Conservation (phyloP, 345 rosid genomes). For the Turritis glabra region DNA sequence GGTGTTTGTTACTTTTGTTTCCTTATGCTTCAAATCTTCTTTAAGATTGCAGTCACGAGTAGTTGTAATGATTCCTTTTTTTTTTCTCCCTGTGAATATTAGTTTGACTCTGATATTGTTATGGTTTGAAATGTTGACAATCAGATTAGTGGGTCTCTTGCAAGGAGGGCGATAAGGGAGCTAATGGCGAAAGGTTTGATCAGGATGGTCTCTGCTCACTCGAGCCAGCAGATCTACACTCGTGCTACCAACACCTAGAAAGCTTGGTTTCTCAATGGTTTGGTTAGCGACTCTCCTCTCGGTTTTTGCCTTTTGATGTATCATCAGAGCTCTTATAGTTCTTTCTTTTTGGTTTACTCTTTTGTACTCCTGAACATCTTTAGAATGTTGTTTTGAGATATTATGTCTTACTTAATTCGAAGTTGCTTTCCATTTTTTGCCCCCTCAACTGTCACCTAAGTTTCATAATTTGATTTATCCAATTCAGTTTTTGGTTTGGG, state of each 20-base stretch:
- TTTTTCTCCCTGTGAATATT: not conserved
- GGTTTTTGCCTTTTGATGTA: slow-evolving; percentile 22
- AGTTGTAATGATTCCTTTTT: too few species aligned
- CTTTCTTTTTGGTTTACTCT: not conserved
- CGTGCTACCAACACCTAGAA: slow-evolving; percentile 61
- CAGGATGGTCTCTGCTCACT: slow-evolving; percentile 58
- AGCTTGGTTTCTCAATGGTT: not conserved
- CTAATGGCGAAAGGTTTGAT: slow-evolving; percentile 66
- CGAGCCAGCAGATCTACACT: slow-evolving; percentile 74
- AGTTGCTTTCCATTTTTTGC: not conserved
- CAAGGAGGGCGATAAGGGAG: slow-evolving; percentile 63
- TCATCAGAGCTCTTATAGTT: slow-evolving; percentile 28
- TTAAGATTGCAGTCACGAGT: not conserved
- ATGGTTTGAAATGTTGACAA: not conserved
- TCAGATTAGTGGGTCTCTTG: slow-evolving; percentile 60
- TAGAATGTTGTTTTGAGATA: slow-evolving; percentile 9
- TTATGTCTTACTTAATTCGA: not conserved
- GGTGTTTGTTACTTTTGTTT: not conserved
- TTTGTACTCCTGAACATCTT: not conserved
- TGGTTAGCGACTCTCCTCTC: not conserved
- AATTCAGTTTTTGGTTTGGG: too few species aligned
- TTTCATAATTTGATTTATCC: not conserved
- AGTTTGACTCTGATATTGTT: not conserved
- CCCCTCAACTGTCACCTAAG: not conserved
- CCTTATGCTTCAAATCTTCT: not conserved